Percentiles rank a stretch among this genome's conserved stretches.
These are phyloP conservation scores for Smallanthus sonchifolius DNA, from an alignment of 129 eudicot genomes.

Conservation along the genomic window DNA sequence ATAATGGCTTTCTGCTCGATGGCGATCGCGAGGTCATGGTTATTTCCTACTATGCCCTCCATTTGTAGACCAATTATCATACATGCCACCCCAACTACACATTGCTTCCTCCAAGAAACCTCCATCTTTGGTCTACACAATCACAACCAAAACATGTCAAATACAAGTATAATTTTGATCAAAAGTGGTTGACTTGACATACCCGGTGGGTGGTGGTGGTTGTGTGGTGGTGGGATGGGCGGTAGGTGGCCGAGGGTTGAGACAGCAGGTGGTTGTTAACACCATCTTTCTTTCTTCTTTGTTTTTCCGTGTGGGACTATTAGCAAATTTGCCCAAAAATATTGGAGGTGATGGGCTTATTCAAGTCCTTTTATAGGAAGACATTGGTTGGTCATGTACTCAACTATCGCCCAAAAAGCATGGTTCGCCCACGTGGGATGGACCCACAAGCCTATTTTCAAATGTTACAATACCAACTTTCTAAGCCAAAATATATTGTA, in stretches of 20 bases:
- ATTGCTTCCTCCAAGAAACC: conserved; percentile 41
- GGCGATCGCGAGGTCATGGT: conserved; percentile 32
- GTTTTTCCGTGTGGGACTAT: background rate
- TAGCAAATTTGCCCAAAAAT: conserved; percentile 12
- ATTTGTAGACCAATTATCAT: conserved; percentile 42
- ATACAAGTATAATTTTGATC: background rate
- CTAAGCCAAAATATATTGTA: background rate
- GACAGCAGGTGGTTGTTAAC: conserved; percentile 38
- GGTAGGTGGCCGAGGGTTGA: conserved; percentile 37
- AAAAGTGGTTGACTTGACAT: conserved; percentile 22
- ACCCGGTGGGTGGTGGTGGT: conserved; percentile 17
- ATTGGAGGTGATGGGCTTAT: conserved; percentile 9
- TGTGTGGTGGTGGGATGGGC: conserved; percentile 23
- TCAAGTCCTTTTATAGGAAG: conserved; percentile 12
- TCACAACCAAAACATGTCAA: conserved; percentile 9
- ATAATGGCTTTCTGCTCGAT: conserved; percentile 18
- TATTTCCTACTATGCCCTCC: conserved; percentile 22
- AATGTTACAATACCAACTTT: background rate
- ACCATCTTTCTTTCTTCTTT: conserved; percentile 35
- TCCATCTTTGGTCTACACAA: conserved; percentile 27
- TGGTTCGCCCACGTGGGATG: conserved; percentile 30
- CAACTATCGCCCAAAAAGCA: background rate
- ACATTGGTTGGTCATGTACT: conserved; percentile 8
- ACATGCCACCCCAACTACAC: conserved; percentile 44
- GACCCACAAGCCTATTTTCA: conserved; percentile 12